Percentiles rank a stretch among this genome's conserved stretches.
Conservation (phyloP, 768 basidiomycete genomes). For the Boletus reticulatus region DNA sequence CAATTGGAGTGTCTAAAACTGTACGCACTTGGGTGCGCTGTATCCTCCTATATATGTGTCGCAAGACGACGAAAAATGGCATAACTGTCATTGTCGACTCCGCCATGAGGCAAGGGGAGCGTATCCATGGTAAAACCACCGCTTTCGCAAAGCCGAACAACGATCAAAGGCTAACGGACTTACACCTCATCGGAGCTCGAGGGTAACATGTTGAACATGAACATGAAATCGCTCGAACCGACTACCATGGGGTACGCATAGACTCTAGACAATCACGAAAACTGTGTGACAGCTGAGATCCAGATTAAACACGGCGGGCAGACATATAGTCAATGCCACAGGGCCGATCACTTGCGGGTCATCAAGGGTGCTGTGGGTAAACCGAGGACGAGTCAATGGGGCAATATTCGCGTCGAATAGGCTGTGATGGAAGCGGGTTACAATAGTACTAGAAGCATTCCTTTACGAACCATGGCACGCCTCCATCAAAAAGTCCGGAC, state of each 20-base stretch:
- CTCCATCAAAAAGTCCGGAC: neutral
- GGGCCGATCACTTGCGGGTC: too few relatives aligned
- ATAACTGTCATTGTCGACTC: neutral
- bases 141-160: neutral
- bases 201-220: neutral
- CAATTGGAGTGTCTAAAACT: too few relatives aligned
- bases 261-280: neutral
- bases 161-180: neutral
- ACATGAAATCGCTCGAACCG: neutral
- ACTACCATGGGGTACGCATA: neutral
- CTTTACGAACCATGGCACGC: neutral
- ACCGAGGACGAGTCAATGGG: constrained; percentile 7
- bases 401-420: neutral
- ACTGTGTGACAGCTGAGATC: neutral
- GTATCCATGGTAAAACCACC: constrained; percentile 9
- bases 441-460: too few relatives aligned
- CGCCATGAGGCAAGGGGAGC: constrained; percentile 3
- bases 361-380: constrained; percentile 5
- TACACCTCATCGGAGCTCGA: too few relatives aligned
- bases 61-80: neutral
- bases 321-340: neutral
- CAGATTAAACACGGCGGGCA: neutral
- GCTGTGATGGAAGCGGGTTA: constrained; percentile 9
- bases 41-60: neutral
- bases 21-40: neutral